Evolutionary conservation across 2,329 filamentous ascomycete genomes (phyloP).

Genomic region (Trichothecium roseum): DNA sequence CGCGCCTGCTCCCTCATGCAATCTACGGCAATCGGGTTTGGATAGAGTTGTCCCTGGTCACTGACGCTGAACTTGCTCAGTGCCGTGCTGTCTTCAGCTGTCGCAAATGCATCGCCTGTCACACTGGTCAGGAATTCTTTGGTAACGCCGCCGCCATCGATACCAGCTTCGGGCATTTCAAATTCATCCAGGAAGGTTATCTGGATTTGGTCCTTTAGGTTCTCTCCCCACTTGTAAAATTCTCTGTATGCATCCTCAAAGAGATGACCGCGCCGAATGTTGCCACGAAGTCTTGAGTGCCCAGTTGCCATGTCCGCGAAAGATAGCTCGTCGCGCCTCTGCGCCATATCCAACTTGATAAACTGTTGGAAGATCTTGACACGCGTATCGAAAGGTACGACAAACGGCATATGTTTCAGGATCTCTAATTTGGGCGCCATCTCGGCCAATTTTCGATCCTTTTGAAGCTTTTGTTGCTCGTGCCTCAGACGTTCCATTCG

Average conservation of each 20-base stretch:
- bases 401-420: slow-evolving; percentile 91
- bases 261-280: slow-evolving; percentile 65
- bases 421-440: slow-evolving; percentile 84
- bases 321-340: slow-evolving; percentile 10
- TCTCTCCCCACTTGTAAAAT: slow-evolving; percentile 73
- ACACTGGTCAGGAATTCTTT: slow-evolving; percentile 93
- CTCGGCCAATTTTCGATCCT: slow-evolving; percentile 63
- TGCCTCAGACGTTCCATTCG: slow-evolving; percentile 53
- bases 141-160: slow-evolving; percentile 92
- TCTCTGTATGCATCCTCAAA: slow-evolving; percentile 80
- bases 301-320: not conserved
- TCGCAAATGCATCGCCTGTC: slow-evolving; percentile 73
- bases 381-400: slow-evolving; percentile 83
- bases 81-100: slow-evolving; percentile 24
- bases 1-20: slow-evolving; percentile 51
- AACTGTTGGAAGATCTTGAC: slow-evolving; percentile 93
- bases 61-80: slow-evolving; percentile 68
- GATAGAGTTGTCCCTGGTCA: slow-evolving; percentile 76
- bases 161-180: slow-evolving; percentile 76
- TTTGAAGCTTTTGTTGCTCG: slow-evolving; percentile 55
- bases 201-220: slow-evolving; percentile 87
- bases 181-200: slow-evolving; percentile 95
- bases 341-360: slow-evolving; percentile 56
- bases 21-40: slow-evolving; percentile 71
- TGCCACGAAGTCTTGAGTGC: slow-evolving; percentile 58